A percentile compares a stretch with the other conserved stretches of the same genome.
Evolutionary conservation across 371 early-diverging fungal species (phyloP).

Genomic region (Syncephalastrum sp.): DNA sequence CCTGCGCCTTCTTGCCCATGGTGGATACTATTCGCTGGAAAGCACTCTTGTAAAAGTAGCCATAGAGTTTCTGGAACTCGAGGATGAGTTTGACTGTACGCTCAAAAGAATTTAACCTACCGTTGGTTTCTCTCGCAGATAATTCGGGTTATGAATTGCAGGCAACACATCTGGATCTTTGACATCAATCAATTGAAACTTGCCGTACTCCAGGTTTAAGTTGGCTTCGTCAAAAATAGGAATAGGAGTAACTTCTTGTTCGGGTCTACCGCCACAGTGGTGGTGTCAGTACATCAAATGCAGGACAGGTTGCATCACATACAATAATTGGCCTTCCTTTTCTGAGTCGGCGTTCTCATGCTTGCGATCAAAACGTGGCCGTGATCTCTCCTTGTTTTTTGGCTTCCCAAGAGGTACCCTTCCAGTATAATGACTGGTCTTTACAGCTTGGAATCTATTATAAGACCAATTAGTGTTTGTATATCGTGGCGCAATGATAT

Average conservation of each 20-base stretch:
- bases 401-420: neutral
- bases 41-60: slow-evolving; percentile 31
- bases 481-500: neutral
- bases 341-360: neutral
- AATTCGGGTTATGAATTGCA: slow-evolving; percentile 12
- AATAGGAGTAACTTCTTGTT: too few species aligned
- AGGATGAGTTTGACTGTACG: neutral
- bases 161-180: slow-evolving; percentile 16
- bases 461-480: neutral
- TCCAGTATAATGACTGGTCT: neutral
- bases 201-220: neutral
- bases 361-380: too few species aligned
- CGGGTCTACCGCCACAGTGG: too few species aligned
- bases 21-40: slow-evolving; percentile 10
- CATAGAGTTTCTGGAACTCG: slow-evolving; percentile 8
- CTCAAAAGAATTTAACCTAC: neutral
- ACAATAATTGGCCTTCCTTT: neutral
- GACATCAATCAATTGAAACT: slow-evolving; percentile 26
- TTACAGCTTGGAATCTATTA: slow-evolving; percentile 13
- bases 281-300: too few species aligned
- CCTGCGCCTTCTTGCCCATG: slow-evolving; percentile 5
- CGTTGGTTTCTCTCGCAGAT: neutral
- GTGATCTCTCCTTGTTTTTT: neutral
- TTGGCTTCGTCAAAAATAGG: slow-evolving; percentile 18
- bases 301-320: neutral